Percentiles rank a stretch among this genome's conserved stretches.
These are phyloP conservation scores for Phytophthora europaea DNA, from an alignment of 352 stramenopile genomes.

Conservation along the genomic window DNA sequence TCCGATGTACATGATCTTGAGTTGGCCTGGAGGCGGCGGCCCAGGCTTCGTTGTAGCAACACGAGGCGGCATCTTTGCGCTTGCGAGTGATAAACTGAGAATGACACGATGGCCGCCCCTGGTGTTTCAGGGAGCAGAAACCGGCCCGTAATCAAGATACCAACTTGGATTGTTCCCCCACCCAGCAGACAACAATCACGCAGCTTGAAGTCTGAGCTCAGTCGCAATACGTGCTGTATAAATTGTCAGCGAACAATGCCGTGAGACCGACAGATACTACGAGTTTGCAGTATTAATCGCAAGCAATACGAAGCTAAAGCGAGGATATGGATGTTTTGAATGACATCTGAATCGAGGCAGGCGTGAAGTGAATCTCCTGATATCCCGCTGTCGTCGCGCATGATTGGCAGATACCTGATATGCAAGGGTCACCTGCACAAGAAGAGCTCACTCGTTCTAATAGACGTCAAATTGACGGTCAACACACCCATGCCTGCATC, in stretches of 20 bases:
- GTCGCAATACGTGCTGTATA: not conserved
- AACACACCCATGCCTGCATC: slow-evolving; percentile 10
- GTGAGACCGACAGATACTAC: no score
- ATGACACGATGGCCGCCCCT: not conserved
- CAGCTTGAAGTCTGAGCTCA: slow-evolving; percentile 11
- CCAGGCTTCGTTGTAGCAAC: slow-evolving; percentile 35
- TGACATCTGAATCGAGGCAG: not conserved
- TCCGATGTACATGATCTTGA: slow-evolving; percentile 29
- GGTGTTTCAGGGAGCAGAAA: not conserved
- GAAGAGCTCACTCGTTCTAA: slow-evolving; percentile 23
- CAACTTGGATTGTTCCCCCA: slow-evolving; percentile 8
- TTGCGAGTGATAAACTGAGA: slow-evolving; percentile 4
- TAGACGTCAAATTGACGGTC: not conserved
- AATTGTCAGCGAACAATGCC: no score
- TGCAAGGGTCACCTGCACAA: slow-evolving; percentile 9
- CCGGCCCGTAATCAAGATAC: slow-evolving; percentile 13
- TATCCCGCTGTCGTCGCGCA: not conserved
- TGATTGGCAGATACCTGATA: slow-evolving; percentile 19
- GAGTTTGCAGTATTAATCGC: no score
- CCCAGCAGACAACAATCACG: not conserved
- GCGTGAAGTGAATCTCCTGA: not conserved
- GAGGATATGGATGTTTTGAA: not conserved
- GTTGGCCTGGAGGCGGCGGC: slow-evolving; percentile 17
- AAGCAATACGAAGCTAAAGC: no score
- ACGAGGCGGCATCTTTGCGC: slow-evolving; percentile 25